Evolutionary conservation across 768 basidiomycete species (phyloP), one percentile per base, ranked within the genome.

Genomic region (Pulveroboletus sp.): DNA sequence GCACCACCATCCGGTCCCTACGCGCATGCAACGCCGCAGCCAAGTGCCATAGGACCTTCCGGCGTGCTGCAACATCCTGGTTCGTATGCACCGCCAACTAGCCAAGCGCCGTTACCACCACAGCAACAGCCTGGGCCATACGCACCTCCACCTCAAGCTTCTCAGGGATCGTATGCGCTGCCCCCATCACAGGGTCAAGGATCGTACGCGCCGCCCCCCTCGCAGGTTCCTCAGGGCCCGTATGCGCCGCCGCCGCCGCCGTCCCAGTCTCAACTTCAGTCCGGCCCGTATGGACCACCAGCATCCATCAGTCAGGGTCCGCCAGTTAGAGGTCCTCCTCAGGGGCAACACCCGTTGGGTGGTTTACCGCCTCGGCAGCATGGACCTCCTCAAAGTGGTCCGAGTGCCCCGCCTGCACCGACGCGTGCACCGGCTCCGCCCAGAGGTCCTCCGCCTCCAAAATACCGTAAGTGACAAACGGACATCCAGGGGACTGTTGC

Each of bases 381-480:
- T 0, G 70, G 60, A 4, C 65, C 67, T 36, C 66, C 68, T 38
- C 62, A 52, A 1, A 43, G 57, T 32, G 67, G 61, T n/a, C 56
- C 69, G 40, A 63, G 58, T 15, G 58, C 50, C 6, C 54, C 57
- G 15, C 44, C 63, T n/a, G 53, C 52, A 11, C 55, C 66, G 15
- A 43, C 64, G 1, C 69, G 69, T 27, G 68, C 69, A 24, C 18
- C 61, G 5, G 65, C 72, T 26, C 64, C 60, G 10, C 68, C 68
- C 9, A 63, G 70, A 18, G 72, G 73, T 8, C 71, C 77, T 30
- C 70, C 73, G 10, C 67, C 68, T 35, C 73, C 80, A 15, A 80
- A 80, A 63, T 83, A 85, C 66, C 84, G 83, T 85, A 57, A 65
- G 82, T 78, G 9, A 26, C 45, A 33, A 12, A 27, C 40, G 44